These are phyloP conservation scores for Auriculariales sp. DNA, from an alignment of 768 basidiomycete genomes.

Conservation along the genomic window DNA sequence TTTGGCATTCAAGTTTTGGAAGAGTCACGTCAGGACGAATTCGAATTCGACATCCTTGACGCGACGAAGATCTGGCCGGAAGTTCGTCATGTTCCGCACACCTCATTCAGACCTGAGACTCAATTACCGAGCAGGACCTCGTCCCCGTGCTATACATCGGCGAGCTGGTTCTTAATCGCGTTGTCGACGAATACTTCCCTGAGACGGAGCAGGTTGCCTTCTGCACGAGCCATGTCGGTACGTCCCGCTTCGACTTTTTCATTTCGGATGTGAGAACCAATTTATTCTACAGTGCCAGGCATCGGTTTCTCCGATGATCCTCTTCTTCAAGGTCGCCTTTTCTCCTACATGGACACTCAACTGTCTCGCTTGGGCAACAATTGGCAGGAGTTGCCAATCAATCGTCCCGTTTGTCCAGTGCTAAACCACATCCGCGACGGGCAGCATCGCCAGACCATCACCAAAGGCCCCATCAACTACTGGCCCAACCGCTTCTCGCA, in stretches of 20 bases:
- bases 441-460: conserved; percentile 37
- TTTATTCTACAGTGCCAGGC: conserved; percentile 35
- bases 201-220: conserved; percentile 86
- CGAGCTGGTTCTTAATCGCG: conserved; percentile 49
- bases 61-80: conserved; percentile 80
- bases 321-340: conserved; percentile 71
- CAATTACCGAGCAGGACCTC: too few relatives aligned
- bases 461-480: conserved; percentile 52
- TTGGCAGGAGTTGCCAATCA: conserved; percentile 74
- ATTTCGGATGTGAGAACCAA: not conserved
- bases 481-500: conserved; percentile 52
- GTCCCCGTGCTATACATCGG: conserved; percentile 70
- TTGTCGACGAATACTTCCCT: conserved; percentile 64
- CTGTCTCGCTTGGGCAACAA: conserved; percentile 68
- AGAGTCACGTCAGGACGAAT: conserved; percentile 59
- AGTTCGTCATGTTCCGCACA: too few relatives aligned
- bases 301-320: conserved; percentile 68
- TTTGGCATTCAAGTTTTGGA: conserved; percentile 63
- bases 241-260: not conserved
- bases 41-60: conserved; percentile 80
- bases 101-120: too few relatives aligned
- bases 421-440: conserved; percentile 59
- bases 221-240: conserved; percentile 43
- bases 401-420: conserved; percentile 63
- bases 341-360: conserved; percentile 81